Conservation (phyloP, 345 rosid genomes). For the Corchorus olitorius region DNA sequence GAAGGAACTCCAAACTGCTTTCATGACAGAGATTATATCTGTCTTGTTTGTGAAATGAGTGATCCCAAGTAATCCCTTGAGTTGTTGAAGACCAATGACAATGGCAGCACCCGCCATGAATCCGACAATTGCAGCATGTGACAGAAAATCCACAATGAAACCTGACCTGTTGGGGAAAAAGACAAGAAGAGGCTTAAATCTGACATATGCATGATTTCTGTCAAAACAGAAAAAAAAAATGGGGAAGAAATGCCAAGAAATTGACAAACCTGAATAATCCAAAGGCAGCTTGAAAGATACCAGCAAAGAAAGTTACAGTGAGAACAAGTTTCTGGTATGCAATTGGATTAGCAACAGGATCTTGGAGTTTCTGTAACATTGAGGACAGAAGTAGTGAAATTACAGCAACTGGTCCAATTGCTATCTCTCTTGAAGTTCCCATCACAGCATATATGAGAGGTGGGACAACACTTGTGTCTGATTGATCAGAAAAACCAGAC, state of each 20-base stretch:
- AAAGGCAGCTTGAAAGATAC: slow-evolving; percentile 75
- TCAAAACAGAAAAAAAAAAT: not conserved
- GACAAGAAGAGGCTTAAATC: not conserved
- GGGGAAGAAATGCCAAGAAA: not conserved
- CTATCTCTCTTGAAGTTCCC: slow-evolving; percentile 95
- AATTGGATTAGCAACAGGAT: slow-evolving; percentile 63
- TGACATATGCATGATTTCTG: not conserved
- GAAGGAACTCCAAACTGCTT: slow-evolving; percentile 65
- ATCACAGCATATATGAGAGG: slow-evolving; percentile 83
- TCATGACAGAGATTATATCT: slow-evolving; percentile 70
- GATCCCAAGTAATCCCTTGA: slow-evolving; percentile 80
- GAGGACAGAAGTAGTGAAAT: slow-evolving; percentile 84
- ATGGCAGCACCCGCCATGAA: slow-evolving; percentile 94
- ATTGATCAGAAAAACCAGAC: slow-evolving; percentile 18
- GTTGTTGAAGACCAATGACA: slow-evolving; percentile 90
- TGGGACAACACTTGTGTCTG: slow-evolving; percentile 88
- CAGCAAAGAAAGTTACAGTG: slow-evolving; percentile 82
- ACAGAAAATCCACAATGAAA: slow-evolving; percentile 84
- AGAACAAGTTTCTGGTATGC: slow-evolving; percentile 68
- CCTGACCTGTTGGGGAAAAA: slow-evolving; percentile 56
- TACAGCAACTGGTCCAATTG: slow-evolving; percentile 93
- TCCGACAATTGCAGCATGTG: slow-evolving; percentile 92
- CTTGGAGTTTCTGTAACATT: slow-evolving; percentile 61
- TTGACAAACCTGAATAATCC: slow-evolving; percentile 63
- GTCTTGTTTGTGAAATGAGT: slow-evolving; percentile 76